Evolutionary conservation across 768 basidiomycete genomes (phyloP).

Genomic region (Paxillus ammoniavirescens): DNA sequence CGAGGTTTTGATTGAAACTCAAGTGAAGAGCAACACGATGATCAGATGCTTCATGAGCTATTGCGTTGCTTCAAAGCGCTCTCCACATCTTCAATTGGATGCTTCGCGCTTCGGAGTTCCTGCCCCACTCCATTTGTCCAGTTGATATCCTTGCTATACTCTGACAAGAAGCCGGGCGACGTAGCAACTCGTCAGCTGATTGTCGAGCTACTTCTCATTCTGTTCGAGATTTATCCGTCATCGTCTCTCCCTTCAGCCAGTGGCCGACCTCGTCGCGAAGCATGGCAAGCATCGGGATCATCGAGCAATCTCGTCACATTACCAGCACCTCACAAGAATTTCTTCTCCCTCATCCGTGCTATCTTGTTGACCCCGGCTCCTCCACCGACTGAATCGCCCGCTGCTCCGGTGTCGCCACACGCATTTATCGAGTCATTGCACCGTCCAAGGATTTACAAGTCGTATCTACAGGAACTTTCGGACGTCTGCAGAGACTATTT

Average conservation of each 20-base stretch:
- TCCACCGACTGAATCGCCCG: conserved; percentile 60
- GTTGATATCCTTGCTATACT: conserved; percentile 82
- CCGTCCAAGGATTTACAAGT: conserved; percentile 71
- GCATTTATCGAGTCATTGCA: conserved; percentile 78
- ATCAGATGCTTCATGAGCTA: conserved; percentile 88
- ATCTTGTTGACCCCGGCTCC: conserved; percentile 74
- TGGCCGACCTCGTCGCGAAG: conserved; percentile 40
- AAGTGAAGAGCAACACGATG: conserved; percentile 98
- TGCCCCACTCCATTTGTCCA: conserved; percentile 88
- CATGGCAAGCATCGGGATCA: conserved; percentile 52
- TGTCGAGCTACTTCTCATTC: conserved; percentile 77
- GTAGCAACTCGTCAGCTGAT: conserved; percentile 88
- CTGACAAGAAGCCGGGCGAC: conserved; percentile 98
- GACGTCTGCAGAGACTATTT: conserved; percentile 93
- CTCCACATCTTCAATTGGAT: conserved; percentile 85
- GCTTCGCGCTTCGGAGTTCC: conserved; percentile 84
- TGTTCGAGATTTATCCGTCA: conserved; percentile 87
- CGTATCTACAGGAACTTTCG: conserved; percentile 78
- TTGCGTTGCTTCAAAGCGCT: conserved; percentile 93
- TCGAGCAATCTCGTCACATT: conserved; percentile 59
- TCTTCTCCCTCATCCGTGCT: conserved; percentile 73
- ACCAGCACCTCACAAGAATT: conserved; percentile 67
- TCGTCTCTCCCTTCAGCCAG: conserved; percentile 60
- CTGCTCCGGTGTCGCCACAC: conserved; percentile 64
- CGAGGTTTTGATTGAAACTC: conserved; percentile 9